Base-by-base conservation (phyloP, 345 rosid species). In the Lepidium africanum region DNA sequence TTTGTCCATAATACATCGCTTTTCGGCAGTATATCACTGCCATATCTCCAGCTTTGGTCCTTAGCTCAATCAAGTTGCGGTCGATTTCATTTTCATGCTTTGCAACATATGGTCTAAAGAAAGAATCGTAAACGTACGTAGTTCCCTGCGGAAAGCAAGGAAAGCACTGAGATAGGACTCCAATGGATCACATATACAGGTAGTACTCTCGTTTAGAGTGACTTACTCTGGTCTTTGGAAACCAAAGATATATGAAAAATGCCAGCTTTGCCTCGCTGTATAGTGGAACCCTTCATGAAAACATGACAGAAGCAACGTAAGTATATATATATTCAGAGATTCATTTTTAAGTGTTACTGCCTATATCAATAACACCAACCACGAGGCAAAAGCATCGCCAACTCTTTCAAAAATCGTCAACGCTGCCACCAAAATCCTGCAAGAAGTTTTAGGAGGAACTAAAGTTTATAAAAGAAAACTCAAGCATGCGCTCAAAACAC, bases 211-310 rank as follows among this genome's bases (percentile, higher is more conserved):
- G 21, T 9, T 40, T 54, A 13, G 39, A 35, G 55, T 52, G 33
- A 50, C 84, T 39, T 80, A 90, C 96, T 66, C 77, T 86, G 16
- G 98, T 87, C 79, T 83, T 80, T 0, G 87, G 88, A 63, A 83
- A 82, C 96, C 97, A 86, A 39, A 93, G 85, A 63, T 90, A 88
- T 67, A 90, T 46, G 67, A 86, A 78, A 48, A 88, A 80, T 36
- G 92, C 94, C 79, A 92, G 71, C 67, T 90, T 88, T 38, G 88
- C 97, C 72, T 88, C 97, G 32, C 80, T 71, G 64, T 90, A 88
- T 81, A 90, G 67, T 2, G 94, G 96, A 49, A 92, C 76, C 93
- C 97, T 90, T 65, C 25, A 76, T 16, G 62, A 62, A 59, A 75
- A 41, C 69, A 80, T 50, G 56, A 68, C 45, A 36, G 12, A 47